Evolutionary conservation across 1,284 basidiomycete genomes (phyloP).

Genomic region (Peniophora sp.): DNA sequence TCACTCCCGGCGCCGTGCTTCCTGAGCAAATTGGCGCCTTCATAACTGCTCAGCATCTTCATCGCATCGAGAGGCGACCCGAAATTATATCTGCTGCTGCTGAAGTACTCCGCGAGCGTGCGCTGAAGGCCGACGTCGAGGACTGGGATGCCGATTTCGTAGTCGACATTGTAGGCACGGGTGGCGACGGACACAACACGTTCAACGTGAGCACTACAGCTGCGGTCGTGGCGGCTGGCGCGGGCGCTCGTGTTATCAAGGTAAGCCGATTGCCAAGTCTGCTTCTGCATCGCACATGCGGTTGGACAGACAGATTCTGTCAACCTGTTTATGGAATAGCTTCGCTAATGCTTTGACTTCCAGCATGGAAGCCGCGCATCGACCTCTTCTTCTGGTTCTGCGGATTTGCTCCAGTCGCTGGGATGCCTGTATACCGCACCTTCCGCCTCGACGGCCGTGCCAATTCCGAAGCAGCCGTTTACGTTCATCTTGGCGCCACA

Average conservation of each 20-base stretch:
- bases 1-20: slow-evolving; percentile 53
- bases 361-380: slow-evolving; percentile 93
- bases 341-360: too few relatives aligned
- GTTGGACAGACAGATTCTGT: too few relatives aligned
- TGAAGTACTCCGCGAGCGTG: slow-evolving; percentile 58
- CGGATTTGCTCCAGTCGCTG: slow-evolving; percentile 85
- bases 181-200: slow-evolving; percentile 96
- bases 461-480: slow-evolving; percentile 67
- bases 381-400: slow-evolving; percentile 92
- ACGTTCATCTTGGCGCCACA: slow-evolving; percentile 91
- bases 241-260: slow-evolving; percentile 90
- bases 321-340: neutral
- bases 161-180: slow-evolving; percentile 75
- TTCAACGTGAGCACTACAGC: slow-evolving; percentile 98
- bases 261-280: slow-evolving; percentile 32
- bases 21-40: slow-evolving; percentile 79
- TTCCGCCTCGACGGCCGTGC: slow-evolving; percentile 43
- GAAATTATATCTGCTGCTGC: slow-evolving; percentile 76
- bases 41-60: slow-evolving; percentile 73
- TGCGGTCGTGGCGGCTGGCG: slow-evolving; percentile 90
- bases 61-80: slow-evolving; percentile 66
- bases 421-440: slow-evolving; percentile 76
- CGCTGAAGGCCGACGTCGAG: slow-evolving; percentile 54
- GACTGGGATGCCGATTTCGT: slow-evolving; percentile 56
- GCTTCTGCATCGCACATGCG: neutral